Conservation (phyloP, 1,139 yeast genomes). For the Yamadazyma siamensis region DNA sequence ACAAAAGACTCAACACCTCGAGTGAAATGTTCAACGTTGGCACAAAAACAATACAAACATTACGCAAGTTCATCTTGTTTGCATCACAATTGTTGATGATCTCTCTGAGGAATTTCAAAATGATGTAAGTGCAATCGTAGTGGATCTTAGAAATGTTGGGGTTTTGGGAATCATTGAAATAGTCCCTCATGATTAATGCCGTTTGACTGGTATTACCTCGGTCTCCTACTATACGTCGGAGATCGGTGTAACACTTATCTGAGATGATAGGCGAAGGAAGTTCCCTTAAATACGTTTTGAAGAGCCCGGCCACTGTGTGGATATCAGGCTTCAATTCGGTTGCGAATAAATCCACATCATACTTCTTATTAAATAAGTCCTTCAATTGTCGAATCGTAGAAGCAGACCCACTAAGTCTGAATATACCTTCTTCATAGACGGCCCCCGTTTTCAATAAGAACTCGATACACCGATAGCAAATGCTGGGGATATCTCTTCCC, state of each 20-base stretch:
- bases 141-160: slow-evolving; percentile 39
- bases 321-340: slow-evolving; percentile 50
- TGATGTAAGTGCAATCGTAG: slow-evolving; percentile 57
- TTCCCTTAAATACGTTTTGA: slow-evolving; percentile 72
- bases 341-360: slow-evolving; percentile 65
- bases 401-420: slow-evolving; percentile 87
- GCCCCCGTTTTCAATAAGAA: slow-evolving; percentile 68
- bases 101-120: slow-evolving; percentile 64
- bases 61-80: slow-evolving; percentile 82
- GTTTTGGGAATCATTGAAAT: slow-evolving; percentile 18
- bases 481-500: slow-evolving; percentile 63
- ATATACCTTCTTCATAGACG: slow-evolving; percentile 82
- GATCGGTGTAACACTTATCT: slow-evolving; percentile 36
- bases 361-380: slow-evolving; percentile 58
- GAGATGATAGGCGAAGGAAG: slow-evolving; percentile 67
- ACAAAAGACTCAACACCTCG: slow-evolving; percentile 57
- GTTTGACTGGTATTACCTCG: slow-evolving; percentile 15
- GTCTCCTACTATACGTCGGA: slow-evolving; percentile 24
- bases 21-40: slow-evolving; percentile 77
- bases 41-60: slow-evolving; percentile 80
- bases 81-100: slow-evolving; percentile 60
- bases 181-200: slow-evolving; percentile 31
- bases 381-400: slow-evolving; percentile 71
- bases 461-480: slow-evolving; percentile 73
- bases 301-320: slow-evolving; percentile 75